A percentile compares a stretch with the other conserved stretches of the same genome.
Conservation (phyloP, 2,329 filamentous ascomycete species). For the Aureobasidium vineae region DNA sequence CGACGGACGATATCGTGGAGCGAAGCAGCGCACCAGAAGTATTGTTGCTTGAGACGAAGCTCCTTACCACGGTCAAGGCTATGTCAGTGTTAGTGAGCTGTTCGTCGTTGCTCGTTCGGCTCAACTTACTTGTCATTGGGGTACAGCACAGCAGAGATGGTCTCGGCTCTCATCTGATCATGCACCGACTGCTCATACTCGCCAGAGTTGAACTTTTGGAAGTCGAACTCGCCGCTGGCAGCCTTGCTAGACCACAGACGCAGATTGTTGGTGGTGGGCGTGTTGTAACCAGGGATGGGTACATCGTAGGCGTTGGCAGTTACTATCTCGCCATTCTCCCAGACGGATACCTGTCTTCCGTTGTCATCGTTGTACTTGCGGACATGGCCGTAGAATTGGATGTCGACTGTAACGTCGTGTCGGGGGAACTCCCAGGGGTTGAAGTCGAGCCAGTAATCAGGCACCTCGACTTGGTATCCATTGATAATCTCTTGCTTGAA, state of each 20-base stretch:
- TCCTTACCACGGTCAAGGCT: conserved; percentile 97
- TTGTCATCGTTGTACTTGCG: conserved; percentile 69
- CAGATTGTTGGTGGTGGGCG: conserved; percentile 90
- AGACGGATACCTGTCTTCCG: conserved; percentile 71
- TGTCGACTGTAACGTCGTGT: conserved; percentile 92
- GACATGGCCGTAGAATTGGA: conserved; percentile 92
- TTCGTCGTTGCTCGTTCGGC: too few species aligned
- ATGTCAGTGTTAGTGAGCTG: conserved; percentile 49
- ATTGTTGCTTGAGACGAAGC: conserved; percentile 96
- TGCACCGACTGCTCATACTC: conserved; percentile 97
- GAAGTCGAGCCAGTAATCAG: conserved; percentile 99
- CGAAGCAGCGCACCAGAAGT: conserved; percentile 99
- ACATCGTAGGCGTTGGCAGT: conserved; percentile 93
- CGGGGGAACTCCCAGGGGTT: conserved; percentile 99
- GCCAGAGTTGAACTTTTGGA: conserved; percentile 98
- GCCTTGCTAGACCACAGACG: conserved; percentile 98
- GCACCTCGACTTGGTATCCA: conserved; percentile 96
- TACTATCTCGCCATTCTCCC: conserved; percentile 93
- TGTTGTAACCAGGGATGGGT: conserved; percentile 79
- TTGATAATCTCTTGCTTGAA: conserved; percentile 99
- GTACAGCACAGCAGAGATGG: conserved; percentile 95
- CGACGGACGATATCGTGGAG: conserved; percentile 93
- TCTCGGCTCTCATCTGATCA: conserved; percentile 98
- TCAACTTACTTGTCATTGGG: conserved; percentile 59
- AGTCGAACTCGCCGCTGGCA: conserved; percentile 95